Conservation (phyloP, 176 grass and related monocot genomes). For the Tuctoria greenei region DNA sequence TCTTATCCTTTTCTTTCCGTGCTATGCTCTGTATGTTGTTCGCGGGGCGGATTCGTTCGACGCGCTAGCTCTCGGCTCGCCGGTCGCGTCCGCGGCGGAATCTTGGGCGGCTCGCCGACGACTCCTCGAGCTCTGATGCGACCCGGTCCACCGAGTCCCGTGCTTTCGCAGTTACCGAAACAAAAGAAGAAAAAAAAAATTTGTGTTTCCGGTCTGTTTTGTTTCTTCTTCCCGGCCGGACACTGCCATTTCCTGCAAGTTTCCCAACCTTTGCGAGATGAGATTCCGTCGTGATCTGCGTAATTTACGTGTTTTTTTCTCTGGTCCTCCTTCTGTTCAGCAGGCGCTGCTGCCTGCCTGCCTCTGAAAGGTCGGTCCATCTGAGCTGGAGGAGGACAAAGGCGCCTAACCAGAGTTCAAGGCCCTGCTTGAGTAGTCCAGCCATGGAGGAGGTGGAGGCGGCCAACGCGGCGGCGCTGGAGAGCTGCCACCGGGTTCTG, state of each 20-base stretch:
- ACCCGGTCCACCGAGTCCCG: not conserved
- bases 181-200: not conserved
- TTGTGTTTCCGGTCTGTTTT: no score
- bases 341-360: slow-evolving; percentile 44
- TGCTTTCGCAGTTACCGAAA: not conserved
- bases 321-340: not conserved
- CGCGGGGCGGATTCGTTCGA: not conserved
- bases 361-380: slow-evolving; percentile 19
- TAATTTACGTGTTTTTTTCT: slow-evolving; percentile 18
- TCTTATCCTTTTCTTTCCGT: not conserved
- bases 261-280: not conserved
- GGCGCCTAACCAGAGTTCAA: not conserved
- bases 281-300: slow-evolving; percentile 24
- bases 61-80: not conserved
- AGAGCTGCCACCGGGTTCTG: slow-evolving; percentile 75
- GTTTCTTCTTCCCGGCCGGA: not conserved
- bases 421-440: no score
- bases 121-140: not conserved
- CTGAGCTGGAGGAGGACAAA: not conserved
- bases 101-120: not conserved
- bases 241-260: not conserved
- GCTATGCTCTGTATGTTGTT: not conserved
- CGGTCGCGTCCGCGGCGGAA: not conserved
- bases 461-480: slow-evolving; percentile 75
- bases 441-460: slow-evolving; percentile 80